Evolutionary conservation across 495 filamentous ascomycete species (phyloP).

Genomic region (Daldinia concentrica): DNA sequence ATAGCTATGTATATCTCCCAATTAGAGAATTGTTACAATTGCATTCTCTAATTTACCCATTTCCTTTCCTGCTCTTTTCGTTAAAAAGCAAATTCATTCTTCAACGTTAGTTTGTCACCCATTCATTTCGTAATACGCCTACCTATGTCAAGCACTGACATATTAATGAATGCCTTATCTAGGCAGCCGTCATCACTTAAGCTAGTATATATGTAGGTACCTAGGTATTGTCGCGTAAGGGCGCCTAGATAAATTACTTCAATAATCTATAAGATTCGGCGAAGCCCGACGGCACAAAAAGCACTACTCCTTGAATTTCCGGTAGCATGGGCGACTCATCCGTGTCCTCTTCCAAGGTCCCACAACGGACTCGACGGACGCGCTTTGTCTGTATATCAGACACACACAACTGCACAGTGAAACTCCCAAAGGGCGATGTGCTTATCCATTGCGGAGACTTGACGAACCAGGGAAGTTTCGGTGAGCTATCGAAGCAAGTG

Average conservation of each 20-base stretch:
- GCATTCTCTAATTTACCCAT: neutral
- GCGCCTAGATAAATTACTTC: neutral
- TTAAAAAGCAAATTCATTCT: neutral
- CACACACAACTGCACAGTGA: slow-evolving; percentile 76
- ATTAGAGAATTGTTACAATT: neutral
- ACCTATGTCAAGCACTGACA: neutral
- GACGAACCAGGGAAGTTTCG: slow-evolving; percentile 77
- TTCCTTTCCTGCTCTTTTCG: neutral
- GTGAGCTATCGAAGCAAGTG: slow-evolving; percentile 65
- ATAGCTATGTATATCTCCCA: neutral
- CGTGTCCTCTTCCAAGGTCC: slow-evolving; percentile 7
- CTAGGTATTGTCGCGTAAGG: neutral
- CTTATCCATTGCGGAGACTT: slow-evolving; percentile 93
- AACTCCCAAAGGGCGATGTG: slow-evolving; percentile 83
- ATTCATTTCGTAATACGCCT: neutral
- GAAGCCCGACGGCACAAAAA: neutral
- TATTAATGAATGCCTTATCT: neutral
- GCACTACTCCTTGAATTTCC: slow-evolving; percentile 4
- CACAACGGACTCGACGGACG: slow-evolving; percentile 47
- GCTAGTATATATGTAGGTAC: neutral
- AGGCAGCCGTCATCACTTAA: neutral
- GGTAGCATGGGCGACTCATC: slow-evolving; percentile 17
- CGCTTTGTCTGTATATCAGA: slow-evolving; percentile 81
- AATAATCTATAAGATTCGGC: neutral
- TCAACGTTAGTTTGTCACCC: neutral